Evolutionary conservation across 768 basidiomycete genomes (phyloP).

Genomic region (Lyophyllum atratum): DNA sequence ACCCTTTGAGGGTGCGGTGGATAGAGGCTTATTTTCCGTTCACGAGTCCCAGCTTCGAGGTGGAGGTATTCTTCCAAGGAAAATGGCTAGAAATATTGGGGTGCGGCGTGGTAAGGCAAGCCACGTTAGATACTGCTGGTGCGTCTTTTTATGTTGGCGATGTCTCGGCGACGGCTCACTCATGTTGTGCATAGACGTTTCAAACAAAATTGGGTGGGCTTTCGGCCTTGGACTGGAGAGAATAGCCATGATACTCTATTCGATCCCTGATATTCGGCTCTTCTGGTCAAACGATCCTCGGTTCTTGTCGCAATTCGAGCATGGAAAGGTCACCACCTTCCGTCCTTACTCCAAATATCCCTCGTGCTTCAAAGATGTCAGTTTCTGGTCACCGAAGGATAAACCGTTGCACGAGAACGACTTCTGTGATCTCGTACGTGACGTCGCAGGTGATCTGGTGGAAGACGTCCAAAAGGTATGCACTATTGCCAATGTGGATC

Average conservation of each 20-base stretch:
- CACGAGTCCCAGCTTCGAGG: slow-evolving; percentile 96
- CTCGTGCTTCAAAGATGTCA: slow-evolving; percentile 90
- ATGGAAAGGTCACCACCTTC: slow-evolving; percentile 79
- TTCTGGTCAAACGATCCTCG: slow-evolving; percentile 94
- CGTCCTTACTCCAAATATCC: slow-evolving; percentile 93
- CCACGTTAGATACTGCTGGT: slow-evolving; percentile 88
- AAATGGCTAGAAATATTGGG: slow-evolving; percentile 98
- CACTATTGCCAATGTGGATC: neutral
- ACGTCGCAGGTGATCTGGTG: slow-evolving; percentile 88
- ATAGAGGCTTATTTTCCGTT: slow-evolving; percentile 98
- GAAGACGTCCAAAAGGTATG: slow-evolving; percentile 87
- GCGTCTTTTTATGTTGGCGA: slow-evolving; percentile 35
- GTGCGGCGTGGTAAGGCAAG: slow-evolving; percentile 88
- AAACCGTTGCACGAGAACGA: slow-evolving; percentile 85
- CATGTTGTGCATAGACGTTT: slow-evolving; percentile 52
- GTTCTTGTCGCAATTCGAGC: slow-evolving; percentile 84
- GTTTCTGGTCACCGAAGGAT: slow-evolving; percentile 83
- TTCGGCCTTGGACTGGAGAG: slow-evolving; percentile 97
- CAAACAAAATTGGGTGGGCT: slow-evolving; percentile 92
- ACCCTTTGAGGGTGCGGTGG: slow-evolving; percentile 91
- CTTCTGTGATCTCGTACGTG: slow-evolving; percentile 93
- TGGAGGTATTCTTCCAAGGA: slow-evolving; percentile 94
- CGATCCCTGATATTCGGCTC: slow-evolving; percentile 95
- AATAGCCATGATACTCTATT: slow-evolving; percentile 96
- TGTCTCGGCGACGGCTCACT: neutral